phyloP scores from a whole-genome alignment of 306 rosid species.

The Pyrus betulifolia region DNA sequence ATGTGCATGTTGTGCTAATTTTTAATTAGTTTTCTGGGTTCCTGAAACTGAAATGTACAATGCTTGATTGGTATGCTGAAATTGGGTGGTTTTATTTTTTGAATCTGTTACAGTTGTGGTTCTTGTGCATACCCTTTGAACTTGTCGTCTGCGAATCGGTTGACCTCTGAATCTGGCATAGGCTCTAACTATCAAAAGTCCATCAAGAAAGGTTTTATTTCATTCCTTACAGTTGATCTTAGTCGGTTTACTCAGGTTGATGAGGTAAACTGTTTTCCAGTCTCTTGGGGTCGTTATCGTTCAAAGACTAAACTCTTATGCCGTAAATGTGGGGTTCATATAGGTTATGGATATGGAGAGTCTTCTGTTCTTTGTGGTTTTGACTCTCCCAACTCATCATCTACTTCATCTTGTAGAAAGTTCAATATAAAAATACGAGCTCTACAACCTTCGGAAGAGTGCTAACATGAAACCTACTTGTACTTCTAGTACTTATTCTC shows the following conservation, averaged over 20 bases:
- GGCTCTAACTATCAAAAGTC: slow-evolving; percentile 45
- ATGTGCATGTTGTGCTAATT: slow-evolving; percentile 5
- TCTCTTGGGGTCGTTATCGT: slow-evolving; percentile 32
- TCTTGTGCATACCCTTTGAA: slow-evolving; percentile 67
- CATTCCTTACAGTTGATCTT: slow-evolving; percentile 47
- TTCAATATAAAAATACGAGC: slow-evolving; percentile 44
- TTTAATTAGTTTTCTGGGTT: background rate
- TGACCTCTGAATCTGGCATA: slow-evolving; percentile 48
- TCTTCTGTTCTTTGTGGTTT: slow-evolving; percentile 46
- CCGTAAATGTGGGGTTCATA: slow-evolving; percentile 51
- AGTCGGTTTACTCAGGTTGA: slow-evolving; percentile 67
- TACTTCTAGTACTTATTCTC: slow-evolving; percentile 16
- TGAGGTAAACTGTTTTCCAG: slow-evolving; percentile 45
- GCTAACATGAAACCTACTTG: slow-evolving; percentile 37
- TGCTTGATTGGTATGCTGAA: slow-evolving; percentile 2
- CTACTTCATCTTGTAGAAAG: slow-evolving; percentile 32
- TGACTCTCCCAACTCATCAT: slow-evolving; percentile 40
- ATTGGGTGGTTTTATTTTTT: background rate
- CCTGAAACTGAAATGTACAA: slow-evolving; percentile 4
- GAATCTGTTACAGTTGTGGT: slow-evolving; percentile 43
- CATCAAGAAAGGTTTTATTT: slow-evolving; percentile 43
- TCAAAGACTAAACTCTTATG: slow-evolving; percentile 52
- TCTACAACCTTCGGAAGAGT: slow-evolving; percentile 49
- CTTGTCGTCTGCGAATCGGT: slow-evolving; percentile 46
- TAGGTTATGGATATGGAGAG: slow-evolving; percentile 52